Conservation (phyloP, 2,329 filamentous ascomycete species). For the Paecilomyces niveus region DNA sequence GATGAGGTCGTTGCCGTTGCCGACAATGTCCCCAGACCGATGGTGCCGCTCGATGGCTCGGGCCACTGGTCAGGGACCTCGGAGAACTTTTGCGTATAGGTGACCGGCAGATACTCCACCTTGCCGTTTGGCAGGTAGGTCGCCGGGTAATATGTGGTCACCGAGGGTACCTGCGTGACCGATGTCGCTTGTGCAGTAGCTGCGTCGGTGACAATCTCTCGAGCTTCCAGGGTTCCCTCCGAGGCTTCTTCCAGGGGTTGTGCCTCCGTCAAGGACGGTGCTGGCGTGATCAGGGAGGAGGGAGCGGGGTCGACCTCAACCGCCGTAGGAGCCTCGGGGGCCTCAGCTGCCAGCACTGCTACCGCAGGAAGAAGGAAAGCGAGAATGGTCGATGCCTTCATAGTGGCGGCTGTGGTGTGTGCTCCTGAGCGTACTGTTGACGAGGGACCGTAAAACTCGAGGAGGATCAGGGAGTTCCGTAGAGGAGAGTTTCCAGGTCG, state of each 20-base stretch:
- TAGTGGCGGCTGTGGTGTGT: not conserved
- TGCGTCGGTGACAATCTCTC: constrained; percentile 1
- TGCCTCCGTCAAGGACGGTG: not conserved
- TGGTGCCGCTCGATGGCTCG: constrained; percentile 16
- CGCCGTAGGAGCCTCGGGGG: not conserved
- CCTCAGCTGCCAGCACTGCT: constrained; percentile 1
- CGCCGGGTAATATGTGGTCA: constrained; percentile 14
- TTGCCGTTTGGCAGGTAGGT: constrained; percentile 1
- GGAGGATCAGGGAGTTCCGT: not conserved
- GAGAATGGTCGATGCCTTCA: not conserved
- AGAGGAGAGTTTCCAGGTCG: not conserved
- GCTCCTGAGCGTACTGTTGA: not conserved
- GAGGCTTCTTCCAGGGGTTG: not conserved
- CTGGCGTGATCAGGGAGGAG: not conserved
- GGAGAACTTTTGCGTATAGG: constrained; percentile 21
- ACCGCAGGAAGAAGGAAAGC: not conserved
- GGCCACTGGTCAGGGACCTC: constrained; percentile 23
- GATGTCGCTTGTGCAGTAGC: constrained; percentile 12
- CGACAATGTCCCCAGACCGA: constrained; percentile 23
- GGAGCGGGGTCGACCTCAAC: not conserved
- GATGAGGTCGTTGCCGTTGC: constrained; percentile 12
- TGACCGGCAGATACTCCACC: constrained; percentile 9
- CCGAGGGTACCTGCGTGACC: constrained; percentile 18
- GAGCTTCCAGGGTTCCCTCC: not conserved
- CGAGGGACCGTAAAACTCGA: not conserved